Base-by-base conservation (phyloP, 1,139 yeast genomes). In the Candida sojae region DNA sequence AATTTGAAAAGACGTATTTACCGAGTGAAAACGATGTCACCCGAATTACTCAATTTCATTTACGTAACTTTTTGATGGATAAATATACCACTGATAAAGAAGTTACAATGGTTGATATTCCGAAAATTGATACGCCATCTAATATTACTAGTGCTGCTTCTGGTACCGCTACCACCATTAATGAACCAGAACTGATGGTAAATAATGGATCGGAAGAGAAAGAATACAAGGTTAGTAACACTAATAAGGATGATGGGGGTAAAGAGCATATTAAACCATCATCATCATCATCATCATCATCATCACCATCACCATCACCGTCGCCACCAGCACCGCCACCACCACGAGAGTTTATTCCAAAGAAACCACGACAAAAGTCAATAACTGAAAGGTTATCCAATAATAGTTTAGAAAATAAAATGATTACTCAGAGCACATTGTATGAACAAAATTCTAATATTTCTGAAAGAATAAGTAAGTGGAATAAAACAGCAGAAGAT, bases 1-100 rank as follows among this genome's bases (percentile, higher is more conserved):
- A 83, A n/a, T 91, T 93, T 67, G 97, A 89, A 54, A 79, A 79
- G 46, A 77, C 75, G 29, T 93, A 79, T 60, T 79, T 93, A 51
- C 98, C 98, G 0, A 84, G 96, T 12, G 99, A 95, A 64, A 89
- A 87, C 60, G 99, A 95, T 75, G 88, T 95, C 55, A 86, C 96
- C 7, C 77, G 91, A 52, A 88, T 93, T 42, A 92, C 99, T 2
- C 89, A 96, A 11, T 86, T 86, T 56, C 99, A 93, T 61, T 73
- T 95, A 60, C 82, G 85, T 51, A 88, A 84, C 57, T 77, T 91
- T 48, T 84, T 93, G 58, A 66, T 81, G 57, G 90, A 79, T 49
- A 72, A 69, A 50, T 68, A 72, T 44, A 66, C 21, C 21, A 17
- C 73, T 45, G 66, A 71, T 9, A 53, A 56, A 40, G 59, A 52